These are phyloP conservation scores for Sporothrix pseudoabietina DNA, from an alignment of 2,329 filamentous ascomycete genomes.

Conservation along the genomic window DNA sequence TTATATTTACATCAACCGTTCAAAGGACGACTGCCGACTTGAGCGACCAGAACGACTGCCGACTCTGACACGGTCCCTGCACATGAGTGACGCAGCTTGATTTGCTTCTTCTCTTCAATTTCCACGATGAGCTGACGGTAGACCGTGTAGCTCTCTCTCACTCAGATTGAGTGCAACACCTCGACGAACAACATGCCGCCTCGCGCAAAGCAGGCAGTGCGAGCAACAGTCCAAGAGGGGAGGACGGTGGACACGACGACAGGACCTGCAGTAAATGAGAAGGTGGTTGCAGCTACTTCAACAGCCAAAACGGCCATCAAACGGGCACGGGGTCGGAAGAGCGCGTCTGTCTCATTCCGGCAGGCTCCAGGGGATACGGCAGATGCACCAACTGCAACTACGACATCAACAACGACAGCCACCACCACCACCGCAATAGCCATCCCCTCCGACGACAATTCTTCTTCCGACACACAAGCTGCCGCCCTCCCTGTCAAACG, in stretches of 20 bases:
- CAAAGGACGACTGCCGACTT: background rate
- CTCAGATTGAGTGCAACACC: background rate
- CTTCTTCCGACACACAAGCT: background rate
- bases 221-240: background rate
- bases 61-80: background rate
- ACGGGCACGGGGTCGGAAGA: background rate
- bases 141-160: too few relatives aligned
- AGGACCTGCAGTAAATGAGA: background rate
- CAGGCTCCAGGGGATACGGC: background rate
- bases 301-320: background rate
- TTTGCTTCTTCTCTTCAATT: background rate
- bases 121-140: constrained; percentile 2
- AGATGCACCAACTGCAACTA: background rate
- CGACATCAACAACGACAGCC: background rate
- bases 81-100: background rate
- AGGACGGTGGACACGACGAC: background rate
- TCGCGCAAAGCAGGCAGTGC: background rate
- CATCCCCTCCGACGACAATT: constrained; percentile 1
- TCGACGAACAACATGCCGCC: constrained; percentile 7
- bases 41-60: too few relatives aligned
- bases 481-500: constrained; percentile 5
- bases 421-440: background rate
- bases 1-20: background rate
- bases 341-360: background rate
- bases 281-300: background rate